Conservation (phyloP, 2,329 filamentous ascomycete genomes). For the Talaromyces albobiverticillius region DNA sequence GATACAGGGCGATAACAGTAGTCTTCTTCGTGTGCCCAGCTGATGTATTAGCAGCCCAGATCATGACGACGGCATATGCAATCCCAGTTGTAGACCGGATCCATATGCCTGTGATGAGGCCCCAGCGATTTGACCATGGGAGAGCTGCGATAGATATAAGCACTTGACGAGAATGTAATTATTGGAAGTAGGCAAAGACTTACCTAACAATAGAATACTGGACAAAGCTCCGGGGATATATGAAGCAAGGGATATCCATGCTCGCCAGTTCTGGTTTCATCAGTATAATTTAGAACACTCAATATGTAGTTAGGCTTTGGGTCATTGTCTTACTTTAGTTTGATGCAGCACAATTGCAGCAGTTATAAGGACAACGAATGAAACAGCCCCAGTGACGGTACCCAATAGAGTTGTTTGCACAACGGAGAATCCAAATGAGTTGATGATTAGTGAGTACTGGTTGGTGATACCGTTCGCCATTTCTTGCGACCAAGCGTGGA, state of each 20-base stretch:
- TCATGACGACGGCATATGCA: conserved; percentile 39
- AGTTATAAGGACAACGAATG: conserved; percentile 25
- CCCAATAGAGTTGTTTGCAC: conserved; percentile 14
- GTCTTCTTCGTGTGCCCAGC: conserved; percentile 46
- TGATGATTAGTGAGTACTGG: conserved; percentile 45
- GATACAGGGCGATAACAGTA: conserved; percentile 24
- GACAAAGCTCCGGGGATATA: conserved; percentile 37
- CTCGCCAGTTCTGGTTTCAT: conserved; percentile 4
- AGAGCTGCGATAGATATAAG: conserved; percentile 18
- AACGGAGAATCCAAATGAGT: conserved; percentile 43
- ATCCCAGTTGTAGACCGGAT: conserved; percentile 37
- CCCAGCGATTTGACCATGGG: conserved; percentile 39
- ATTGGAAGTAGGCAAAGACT: background rate
- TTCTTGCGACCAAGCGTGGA: conserved; percentile 36
- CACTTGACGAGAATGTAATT: background rate
- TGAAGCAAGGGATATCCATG: conserved; percentile 26
- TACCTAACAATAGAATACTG: conserved; percentile 31
- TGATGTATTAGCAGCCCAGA: conserved; percentile 37
- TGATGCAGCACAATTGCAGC: conserved; percentile 29
- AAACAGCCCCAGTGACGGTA: conserved; percentile 25
- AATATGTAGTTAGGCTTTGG: background rate
- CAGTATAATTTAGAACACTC: background rate
- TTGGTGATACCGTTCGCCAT: conserved; percentile 32
- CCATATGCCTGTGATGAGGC: conserved; percentile 35
- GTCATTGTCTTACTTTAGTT: conserved; percentile 23